phyloP scores from a whole-genome alignment of 2,329 filamentous ascomycete genomes.

The Fusarium anguioides region DNA sequence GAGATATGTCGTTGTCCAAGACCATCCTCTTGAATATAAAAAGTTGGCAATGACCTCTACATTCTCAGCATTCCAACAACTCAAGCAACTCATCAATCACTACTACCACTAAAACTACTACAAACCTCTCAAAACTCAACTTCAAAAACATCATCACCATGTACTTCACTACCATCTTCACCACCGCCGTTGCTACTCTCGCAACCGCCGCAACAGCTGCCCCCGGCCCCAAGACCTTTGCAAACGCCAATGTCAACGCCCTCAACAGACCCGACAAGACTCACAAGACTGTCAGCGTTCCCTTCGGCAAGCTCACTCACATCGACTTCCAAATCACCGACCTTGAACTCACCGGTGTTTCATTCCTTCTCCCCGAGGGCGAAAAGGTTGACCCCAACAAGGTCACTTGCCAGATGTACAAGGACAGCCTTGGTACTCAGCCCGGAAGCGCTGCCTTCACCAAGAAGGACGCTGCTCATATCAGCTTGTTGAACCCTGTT shows the following conservation, averaged over 20 bases:
- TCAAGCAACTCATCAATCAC: background rate
- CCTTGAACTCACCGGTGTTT: background rate
- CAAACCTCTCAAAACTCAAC: too few species aligned
- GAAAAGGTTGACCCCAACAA: constrained; percentile 2
- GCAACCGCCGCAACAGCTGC: background rate
- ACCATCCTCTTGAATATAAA: background rate
- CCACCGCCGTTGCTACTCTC: background rate
- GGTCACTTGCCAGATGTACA: constrained; percentile 38
- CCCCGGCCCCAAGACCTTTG: background rate
- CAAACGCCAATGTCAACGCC: constrained; percentile 2
- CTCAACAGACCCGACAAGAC: background rate
- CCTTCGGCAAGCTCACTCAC: constrained; percentile 1
- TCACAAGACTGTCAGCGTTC: background rate
- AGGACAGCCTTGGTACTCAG: constrained; percentile 29
- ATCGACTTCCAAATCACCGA: background rate
- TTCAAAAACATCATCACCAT: background rate
- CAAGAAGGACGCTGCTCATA: background rate
- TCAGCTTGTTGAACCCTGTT: background rate
- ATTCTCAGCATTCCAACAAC: background rate
- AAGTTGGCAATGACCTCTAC: background rate
- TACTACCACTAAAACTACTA: rapidly evolving
- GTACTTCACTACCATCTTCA: background rate
- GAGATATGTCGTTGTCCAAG: too few species aligned
- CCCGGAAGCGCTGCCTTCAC: constrained; percentile 31
- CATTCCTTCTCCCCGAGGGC: background rate